These are phyloP conservation scores for Asterella californica DNA, from an alignment of 225 moss, liverwort and hornwort species.

Conservation along the genomic window DNA sequence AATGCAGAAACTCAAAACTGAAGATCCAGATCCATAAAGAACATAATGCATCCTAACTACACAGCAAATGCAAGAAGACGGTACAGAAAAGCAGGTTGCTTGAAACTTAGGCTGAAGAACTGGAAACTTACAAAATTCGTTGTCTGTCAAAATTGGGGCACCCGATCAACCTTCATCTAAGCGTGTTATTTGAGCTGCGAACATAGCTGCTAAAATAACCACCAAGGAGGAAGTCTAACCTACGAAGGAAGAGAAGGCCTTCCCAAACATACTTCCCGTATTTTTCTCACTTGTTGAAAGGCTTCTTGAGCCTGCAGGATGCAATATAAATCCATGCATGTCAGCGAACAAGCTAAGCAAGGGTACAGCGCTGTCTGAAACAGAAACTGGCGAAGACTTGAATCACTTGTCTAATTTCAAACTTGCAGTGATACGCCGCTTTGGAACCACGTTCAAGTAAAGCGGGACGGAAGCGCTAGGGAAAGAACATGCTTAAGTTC, in stretches of 20 bases:
- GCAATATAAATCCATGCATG: not conserved
- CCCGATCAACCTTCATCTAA: not conserved
- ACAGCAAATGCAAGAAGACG: too few relatives aligned
- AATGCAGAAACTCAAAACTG: too few relatives aligned
- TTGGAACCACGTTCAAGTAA: not conserved
- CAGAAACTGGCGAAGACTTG: not conserved
- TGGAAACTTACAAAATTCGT: too few relatives aligned
- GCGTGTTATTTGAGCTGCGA: not conserved
- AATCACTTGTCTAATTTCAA: not conserved
- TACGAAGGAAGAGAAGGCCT: conserved; percentile 52
- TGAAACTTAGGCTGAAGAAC: too few relatives aligned
- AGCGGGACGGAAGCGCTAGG: too few relatives aligned
- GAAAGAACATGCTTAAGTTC: not conserved
- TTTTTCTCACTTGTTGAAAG: conserved; percentile 59
- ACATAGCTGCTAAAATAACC: not conserved
- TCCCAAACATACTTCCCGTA: conserved; percentile 64
- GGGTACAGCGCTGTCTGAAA: not conserved
- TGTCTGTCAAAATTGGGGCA: not conserved
- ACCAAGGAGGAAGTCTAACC: not conserved
- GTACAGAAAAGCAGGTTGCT: too few relatives aligned
- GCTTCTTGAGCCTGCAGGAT: conserved; percentile 56
- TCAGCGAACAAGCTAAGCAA: not conserved
- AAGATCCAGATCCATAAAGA: too few relatives aligned
- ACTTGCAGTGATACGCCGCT: not conserved
- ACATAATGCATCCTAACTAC: too few relatives aligned